A percentile compares a stretch with the other conserved stretches of the same genome.
These are phyloP conservation scores for Allantophomopsis cytisporea DNA, from an alignment of 2,329 filamentous ascomycete genomes.

Conservation along the genomic window DNA sequence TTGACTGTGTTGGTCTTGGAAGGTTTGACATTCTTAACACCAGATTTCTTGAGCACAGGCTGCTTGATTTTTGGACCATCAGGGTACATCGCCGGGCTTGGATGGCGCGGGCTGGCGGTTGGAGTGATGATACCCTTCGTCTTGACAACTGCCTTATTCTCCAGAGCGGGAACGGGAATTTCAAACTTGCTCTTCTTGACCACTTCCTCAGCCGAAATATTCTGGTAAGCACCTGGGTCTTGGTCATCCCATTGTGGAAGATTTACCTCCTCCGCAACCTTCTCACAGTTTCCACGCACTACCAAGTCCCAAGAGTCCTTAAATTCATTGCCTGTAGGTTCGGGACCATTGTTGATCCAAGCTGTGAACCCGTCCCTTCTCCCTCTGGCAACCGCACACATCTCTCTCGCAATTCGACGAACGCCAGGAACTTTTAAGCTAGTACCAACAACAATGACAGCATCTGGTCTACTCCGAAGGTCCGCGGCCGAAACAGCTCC, in stretches of 20 bases:
- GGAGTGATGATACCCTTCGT: slow-evolving; percentile 42
- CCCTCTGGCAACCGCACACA: slow-evolving; percentile 76
- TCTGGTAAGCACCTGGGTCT: slow-evolving; percentile 33
- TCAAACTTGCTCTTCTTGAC: slow-evolving; percentile 23
- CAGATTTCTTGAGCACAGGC: slow-evolving; percentile 3
- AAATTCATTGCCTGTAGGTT: slow-evolving; percentile 71
- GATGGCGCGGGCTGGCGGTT: slow-evolving; percentile 35
- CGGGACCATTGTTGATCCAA: slow-evolving; percentile 87
- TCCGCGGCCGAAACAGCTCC: slow-evolving; percentile 82
- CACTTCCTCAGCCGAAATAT: slow-evolving; percentile 27
- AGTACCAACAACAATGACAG: slow-evolving; percentile 87
- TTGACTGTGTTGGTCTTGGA: slow-evolving; percentile 3
- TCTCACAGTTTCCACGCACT: slow-evolving; percentile 76
- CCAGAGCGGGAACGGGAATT: slow-evolving; percentile 27
- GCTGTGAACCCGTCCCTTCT: slow-evolving; percentile 75
- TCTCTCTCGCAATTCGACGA: slow-evolving; percentile 74
- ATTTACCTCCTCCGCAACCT: slow-evolving; percentile 63
- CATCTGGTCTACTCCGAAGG: slow-evolving; percentile 73
- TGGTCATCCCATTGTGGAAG: slow-evolving; percentile 46
- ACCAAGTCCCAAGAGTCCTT: slow-evolving; percentile 91
- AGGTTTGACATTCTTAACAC: not conserved
- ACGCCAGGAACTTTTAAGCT: slow-evolving; percentile 93
- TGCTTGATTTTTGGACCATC: slow-evolving; percentile 24
- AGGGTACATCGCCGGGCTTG: slow-evolving; percentile 19
- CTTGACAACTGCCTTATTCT: slow-evolving; percentile 24